phyloP scores from a whole-genome alignment of 768 basidiomycete genomes.

The Chalciporus pseudorubinellus region DNA sequence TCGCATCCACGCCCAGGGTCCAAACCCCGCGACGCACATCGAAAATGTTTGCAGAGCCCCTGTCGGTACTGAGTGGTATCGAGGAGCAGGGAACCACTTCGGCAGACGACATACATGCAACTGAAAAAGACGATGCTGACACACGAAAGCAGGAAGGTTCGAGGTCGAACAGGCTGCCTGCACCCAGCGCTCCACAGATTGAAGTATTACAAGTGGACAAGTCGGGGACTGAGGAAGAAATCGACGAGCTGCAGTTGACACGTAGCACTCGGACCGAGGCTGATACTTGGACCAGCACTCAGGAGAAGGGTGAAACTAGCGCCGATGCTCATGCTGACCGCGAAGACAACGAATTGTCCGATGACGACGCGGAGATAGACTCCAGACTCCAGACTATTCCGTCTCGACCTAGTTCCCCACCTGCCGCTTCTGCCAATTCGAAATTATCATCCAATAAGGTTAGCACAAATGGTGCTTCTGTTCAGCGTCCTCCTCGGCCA shows the following conservation, averaged over 20 bases:
- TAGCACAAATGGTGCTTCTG: background rate
- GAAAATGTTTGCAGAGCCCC: constrained; percentile 4
- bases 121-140: background rate
- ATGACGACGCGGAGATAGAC: constrained; percentile 5
- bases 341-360: constrained; percentile 3
- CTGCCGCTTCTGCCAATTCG: background rate
- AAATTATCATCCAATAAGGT: background rate
- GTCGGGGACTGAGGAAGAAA: constrained; percentile 10
- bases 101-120: background rate
- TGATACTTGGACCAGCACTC: background rate
- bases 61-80: background rate
- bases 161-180: background rate
- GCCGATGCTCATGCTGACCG: background rate
- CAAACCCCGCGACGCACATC: background rate
- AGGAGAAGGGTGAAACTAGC: background rate
- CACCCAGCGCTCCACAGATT: constrained; percentile 7
- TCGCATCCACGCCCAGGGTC: constrained; percentile 19
- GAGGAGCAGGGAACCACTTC: background rate
- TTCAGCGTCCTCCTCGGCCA: background rate
- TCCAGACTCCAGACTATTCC: background rate
- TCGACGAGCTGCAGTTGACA: constrained; percentile 7
- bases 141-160: background rate
- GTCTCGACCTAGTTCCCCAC: background rate
- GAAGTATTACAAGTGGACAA: constrained; percentile 11
- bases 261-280: background rate